A percentile compares a stretch with the other conserved stretches of the same genome.
Evolutionary conservation across 2,329 filamentous ascomycete species (phyloP).

Genomic region (Aureobasidium sp.): DNA sequence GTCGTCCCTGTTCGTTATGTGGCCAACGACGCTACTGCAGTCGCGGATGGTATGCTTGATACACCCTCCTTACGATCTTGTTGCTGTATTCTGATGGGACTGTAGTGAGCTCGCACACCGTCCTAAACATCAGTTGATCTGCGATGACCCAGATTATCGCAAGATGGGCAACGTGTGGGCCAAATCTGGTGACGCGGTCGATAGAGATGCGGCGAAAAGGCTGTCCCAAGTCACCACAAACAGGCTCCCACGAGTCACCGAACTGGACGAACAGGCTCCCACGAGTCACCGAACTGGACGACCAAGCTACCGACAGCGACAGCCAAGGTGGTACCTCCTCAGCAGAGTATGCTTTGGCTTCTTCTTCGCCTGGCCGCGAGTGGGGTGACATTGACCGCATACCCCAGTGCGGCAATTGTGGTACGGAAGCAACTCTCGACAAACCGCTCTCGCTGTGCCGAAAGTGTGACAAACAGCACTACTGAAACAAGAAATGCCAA

Average conservation of each 20-base stretch:
- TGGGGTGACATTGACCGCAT: neutral
- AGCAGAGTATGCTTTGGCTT: neutral
- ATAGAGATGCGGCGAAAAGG: neutral
- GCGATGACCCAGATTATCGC: neutral
- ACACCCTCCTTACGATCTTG: neutral
- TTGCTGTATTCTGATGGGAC: neutral
- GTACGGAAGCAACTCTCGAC: neutral
- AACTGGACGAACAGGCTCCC: no score
- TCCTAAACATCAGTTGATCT: neutral
- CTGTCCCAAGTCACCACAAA: no score
- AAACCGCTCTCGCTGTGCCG: neutral
- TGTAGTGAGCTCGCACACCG: neutral
- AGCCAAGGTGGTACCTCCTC: neutral
- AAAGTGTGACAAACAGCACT: neutral
- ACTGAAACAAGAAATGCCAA: neutral
- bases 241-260: no score
- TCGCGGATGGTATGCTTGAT: neutral
- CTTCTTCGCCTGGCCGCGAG: neutral
- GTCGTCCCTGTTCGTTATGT: neutral
- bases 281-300: no score
- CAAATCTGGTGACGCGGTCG: neutral
- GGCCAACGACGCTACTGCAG: neutral
- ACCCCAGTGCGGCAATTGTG: neutral
- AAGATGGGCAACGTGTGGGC: neutral
- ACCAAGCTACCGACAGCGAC: neutral